These are phyloP conservation scores for Ceriops tagal DNA, from an alignment of 345 rosid species.

Conservation along the genomic window DNA sequence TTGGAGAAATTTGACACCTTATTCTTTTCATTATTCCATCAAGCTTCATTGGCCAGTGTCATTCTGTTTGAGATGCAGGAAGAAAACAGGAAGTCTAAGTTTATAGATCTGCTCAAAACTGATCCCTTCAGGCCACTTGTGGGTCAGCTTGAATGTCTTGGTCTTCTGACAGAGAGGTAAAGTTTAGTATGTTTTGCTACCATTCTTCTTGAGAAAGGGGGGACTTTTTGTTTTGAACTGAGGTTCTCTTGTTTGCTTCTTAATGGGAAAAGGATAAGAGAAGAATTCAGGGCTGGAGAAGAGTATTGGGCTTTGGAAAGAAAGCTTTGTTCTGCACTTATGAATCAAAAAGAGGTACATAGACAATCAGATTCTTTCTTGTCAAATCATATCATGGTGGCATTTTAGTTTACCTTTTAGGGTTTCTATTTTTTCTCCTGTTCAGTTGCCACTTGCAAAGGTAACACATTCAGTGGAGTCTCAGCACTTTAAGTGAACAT, in stretches of 20 bases:
- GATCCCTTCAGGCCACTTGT: slow-evolving; percentile 56
- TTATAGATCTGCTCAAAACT: slow-evolving; percentile 29
- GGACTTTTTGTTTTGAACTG: slow-evolving; percentile 3
- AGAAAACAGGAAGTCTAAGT: slow-evolving; percentile 28
- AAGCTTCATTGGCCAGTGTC: slow-evolving; percentile 13
- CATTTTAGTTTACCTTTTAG: too few relatives aligned
- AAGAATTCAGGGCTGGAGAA: slow-evolving; percentile 63
- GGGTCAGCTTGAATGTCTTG: slow-evolving; percentile 46
- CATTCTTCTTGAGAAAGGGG: background rate
- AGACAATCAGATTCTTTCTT: background rate
- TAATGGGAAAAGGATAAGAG: slow-evolving; percentile 46
- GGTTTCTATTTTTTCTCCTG: too few relatives aligned
- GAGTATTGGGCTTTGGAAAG: slow-evolving; percentile 93
- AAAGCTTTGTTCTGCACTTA: slow-evolving; percentile 68
- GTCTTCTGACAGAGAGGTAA: slow-evolving; percentile 67
- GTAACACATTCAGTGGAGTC: too few relatives aligned
- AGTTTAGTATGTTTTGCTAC: background rate
- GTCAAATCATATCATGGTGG: background rate
- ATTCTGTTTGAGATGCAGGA: slow-evolving; percentile 34
- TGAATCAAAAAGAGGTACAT: slow-evolving; percentile 44
- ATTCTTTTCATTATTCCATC: slow-evolving; percentile 7
- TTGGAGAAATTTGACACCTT: background rate
- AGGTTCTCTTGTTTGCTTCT: slow-evolving; percentile 3
- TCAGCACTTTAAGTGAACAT: too few relatives aligned
- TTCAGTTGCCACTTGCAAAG: too few relatives aligned